Base-by-base conservation (phyloP, 2,329 filamentous ascomycete genomes). In the Aspergillus calidoustus region DNA sequence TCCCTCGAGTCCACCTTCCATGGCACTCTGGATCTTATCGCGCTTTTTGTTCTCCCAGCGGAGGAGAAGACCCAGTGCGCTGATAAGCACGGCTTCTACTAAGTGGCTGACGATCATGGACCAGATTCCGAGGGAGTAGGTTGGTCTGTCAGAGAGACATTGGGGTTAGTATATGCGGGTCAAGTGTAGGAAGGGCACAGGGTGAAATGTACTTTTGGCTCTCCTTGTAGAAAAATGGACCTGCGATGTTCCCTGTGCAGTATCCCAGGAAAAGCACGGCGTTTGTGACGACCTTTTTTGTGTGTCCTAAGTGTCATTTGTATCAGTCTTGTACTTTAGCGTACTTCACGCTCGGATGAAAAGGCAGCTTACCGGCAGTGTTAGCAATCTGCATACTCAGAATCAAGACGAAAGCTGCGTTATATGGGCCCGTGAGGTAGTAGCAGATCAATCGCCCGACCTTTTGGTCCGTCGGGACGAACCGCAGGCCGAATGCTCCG, bases 211-310 rank as follows among this genome's bases (percentile, higher is more conserved):
- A 78, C 67, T 79, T 74, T 67, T 89, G 84, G n/a, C 79, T 69
- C 0, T 80, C 74, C 54, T 83, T 82, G 72, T 87, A 89, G 75
- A 89, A 88, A 72, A 88, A 88, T 0, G 87, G 87, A 0, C 86
- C 84, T 4, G 81, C 82, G 47, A 89, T 86, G 67, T 89, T 88
- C 5, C 86, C 86, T 1, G 83, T 80, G 67, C 85, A 87, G 59
- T 85, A 85, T 0, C 84, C 85, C 9, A 88, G 77, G 75, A 86
- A 88, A 2, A 87, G 78, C 60, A 86, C 82, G 1, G 84, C 86
- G 23, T 86, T 87, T n/a, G 86, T 86, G 28, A 88, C 83, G 50
- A 88, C 85, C 69, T 89, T 87, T 70, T 88, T 88, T 1, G 85
- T 87, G 64, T 87, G 84, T 0, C 86, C 86, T 62, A 68, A 74